These are phyloP conservation scores for Ziziphus jujuba DNA, from an alignment of 306 rosid genomes.

Conservation along the genomic window DNA sequence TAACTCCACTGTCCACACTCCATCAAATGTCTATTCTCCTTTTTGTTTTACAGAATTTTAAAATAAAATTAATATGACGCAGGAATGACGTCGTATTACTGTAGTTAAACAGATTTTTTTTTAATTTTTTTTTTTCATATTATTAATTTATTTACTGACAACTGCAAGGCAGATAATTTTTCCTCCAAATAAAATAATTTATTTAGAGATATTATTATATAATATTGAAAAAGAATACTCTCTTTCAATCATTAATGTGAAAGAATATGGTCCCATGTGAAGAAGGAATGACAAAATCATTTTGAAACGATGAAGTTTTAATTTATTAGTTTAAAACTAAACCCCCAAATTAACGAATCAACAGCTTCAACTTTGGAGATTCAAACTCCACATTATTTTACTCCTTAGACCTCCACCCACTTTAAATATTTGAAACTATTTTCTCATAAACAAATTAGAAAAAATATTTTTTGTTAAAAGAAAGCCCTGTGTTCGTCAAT, in stretches of 20 bases:
- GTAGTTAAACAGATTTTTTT: too few relatives aligned
- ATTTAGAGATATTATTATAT: neutral
- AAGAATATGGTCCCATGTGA: constrained; percentile 1
- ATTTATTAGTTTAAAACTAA: neutral
- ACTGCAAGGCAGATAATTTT: neutral
- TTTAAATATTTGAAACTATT: too few relatives aligned
- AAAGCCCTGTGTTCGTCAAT: too few relatives aligned
- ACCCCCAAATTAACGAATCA: neutral
- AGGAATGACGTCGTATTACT: constrained; percentile 14
- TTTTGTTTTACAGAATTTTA: too few relatives aligned
- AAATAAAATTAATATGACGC: too few relatives aligned
- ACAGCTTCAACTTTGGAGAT: constrained; percentile 1
- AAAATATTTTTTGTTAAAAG: too few relatives aligned
- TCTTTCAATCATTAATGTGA: neutral
- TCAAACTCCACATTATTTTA: neutral
- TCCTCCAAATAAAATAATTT: neutral
- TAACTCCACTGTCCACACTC: too few relatives aligned
- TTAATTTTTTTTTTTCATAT: neutral
- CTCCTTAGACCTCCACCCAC: too few relatives aligned
- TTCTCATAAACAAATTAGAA: too few relatives aligned
- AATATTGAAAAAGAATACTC: neutral
- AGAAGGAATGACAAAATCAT: neutral
- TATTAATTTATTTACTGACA: neutral
- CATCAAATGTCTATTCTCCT: too few relatives aligned
- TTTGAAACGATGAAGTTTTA: neutral